These are phyloP conservation scores for Chlorella sp. DNA, from an alignment of 139 green algal species.

Conservation along the genomic window DNA sequence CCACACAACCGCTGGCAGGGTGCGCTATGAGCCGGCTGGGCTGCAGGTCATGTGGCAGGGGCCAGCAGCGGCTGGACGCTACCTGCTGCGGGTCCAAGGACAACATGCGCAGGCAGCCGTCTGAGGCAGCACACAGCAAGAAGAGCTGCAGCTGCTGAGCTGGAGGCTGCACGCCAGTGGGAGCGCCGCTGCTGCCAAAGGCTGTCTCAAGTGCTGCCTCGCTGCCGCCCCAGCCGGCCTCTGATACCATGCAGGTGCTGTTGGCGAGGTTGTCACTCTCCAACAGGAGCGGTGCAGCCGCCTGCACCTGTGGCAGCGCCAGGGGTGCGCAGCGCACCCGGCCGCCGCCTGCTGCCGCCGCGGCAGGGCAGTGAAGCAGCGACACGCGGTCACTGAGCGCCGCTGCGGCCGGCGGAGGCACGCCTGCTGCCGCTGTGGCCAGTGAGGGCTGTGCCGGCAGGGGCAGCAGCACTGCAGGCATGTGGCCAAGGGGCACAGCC, in stretches of 20 bases:
- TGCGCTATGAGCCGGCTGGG: conserved; percentile 11
- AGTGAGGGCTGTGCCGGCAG: conserved; percentile 17
- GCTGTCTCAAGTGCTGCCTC: neutral
- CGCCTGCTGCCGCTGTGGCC: neutral
- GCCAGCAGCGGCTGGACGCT: neutral
- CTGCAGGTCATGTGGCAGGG: conserved; percentile 25
- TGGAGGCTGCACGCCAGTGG: neutral
- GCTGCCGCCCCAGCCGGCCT: no score
- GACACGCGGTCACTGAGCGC: conserved; percentile 20
- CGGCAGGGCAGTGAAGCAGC: neutral
- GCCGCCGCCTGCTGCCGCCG: neutral
- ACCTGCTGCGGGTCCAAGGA: neutral
- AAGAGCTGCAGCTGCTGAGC: conserved; percentile 22
- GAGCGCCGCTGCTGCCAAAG: neutral
- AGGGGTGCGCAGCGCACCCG: neutral
- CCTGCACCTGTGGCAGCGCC: neutral
- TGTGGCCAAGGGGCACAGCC: neutral
- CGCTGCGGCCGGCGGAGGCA: neutral
- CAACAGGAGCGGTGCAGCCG: conserved; percentile 7
- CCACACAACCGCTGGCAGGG: neutral
- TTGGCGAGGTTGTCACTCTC: neutral
- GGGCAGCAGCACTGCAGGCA: conserved; percentile 33
- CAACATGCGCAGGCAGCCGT: conserved; percentile 30
- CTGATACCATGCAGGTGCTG: neutral
- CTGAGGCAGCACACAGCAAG: conserved; percentile 24